Conservation (phyloP, 192 early-diverging fungal species). For the Coemansia sp. region DNA sequence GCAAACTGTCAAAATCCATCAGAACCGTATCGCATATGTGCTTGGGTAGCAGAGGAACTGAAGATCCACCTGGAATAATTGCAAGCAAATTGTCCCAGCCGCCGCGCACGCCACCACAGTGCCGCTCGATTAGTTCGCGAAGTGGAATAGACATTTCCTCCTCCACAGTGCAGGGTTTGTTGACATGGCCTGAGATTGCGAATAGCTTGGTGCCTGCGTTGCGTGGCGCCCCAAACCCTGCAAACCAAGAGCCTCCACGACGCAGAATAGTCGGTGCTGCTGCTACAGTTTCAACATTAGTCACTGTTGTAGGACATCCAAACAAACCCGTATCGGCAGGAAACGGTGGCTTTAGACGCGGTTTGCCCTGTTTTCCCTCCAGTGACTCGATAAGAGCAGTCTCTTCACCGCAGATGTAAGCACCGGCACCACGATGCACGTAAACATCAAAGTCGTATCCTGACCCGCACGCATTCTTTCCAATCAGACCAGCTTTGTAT, state of each 20-base stretch:
- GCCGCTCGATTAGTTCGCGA: constrained; percentile 85
- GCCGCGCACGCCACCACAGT: constrained; percentile 94
- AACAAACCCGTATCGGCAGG: constrained; percentile 98
- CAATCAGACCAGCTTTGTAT: constrained; percentile 94
- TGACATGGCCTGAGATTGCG: constrained; percentile 97
- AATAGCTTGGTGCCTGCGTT: constrained; percentile 97
- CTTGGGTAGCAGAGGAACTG: constrained; percentile 86
- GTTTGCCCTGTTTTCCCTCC: constrained; percentile 99
- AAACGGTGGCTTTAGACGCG: constrained; percentile 98
- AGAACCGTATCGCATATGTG: constrained; percentile 83
- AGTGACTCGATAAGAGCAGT: constrained; percentile 82
- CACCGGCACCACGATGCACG: constrained; percentile 96
- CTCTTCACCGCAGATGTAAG: constrained; percentile 98
- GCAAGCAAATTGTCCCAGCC: constrained; percentile 99
- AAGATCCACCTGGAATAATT: constrained; percentile 96
- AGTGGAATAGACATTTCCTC: constrained; percentile 98
- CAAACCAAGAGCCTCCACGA: constrained; percentile 91
- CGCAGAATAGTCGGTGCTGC: constrained; percentile 94
- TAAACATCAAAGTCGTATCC: constrained; percentile 98
- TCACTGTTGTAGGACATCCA: constrained; percentile 99
- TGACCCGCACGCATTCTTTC: constrained; percentile 96
- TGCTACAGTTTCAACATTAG: constrained; percentile 98
- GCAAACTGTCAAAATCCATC: constrained; percentile 99
- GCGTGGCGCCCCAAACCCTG: constrained; percentile 85
- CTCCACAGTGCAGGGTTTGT: constrained; percentile 96